phyloP scores from a whole-genome alignment of 208 protist genomes.

The Acanthamoeba lugdunensis region DNA sequence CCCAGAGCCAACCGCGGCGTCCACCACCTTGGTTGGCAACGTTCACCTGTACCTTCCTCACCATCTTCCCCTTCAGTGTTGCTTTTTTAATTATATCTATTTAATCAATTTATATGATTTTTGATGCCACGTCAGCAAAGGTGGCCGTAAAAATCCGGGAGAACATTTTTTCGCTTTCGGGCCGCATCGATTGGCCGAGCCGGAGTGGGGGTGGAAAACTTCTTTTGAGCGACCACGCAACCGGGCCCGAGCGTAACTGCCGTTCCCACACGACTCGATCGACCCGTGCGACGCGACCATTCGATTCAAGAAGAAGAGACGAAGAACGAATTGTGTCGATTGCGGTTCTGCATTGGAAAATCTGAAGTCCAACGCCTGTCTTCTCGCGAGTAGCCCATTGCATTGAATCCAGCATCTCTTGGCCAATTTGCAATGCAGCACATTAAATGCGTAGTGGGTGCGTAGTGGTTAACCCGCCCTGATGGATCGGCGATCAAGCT shows the following conservation, averaged over 20 bases:
- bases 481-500: background rate
- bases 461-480: background rate
- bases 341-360: too few species aligned
- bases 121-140: background rate
- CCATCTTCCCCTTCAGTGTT: too few species aligned
- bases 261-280: background rate
- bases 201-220: background rate
- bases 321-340: too few species aligned
- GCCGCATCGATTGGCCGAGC: background rate
- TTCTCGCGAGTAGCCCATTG: too few species aligned
- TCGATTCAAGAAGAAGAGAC: background rate
- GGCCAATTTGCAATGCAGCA: slow-evolving; percentile 26
- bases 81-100: too few species aligned
- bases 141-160: too few species aligned
- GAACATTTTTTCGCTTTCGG: too few species aligned
- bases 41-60: background rate
- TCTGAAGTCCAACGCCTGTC: too few species aligned
- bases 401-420: too few species aligned
- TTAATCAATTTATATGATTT: too few species aligned
- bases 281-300: background rate
- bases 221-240: too few species aligned
- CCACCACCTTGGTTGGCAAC: background rate
- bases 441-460: slow-evolving; percentile 60
- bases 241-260: too few species aligned
- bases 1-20: background rate